A percentile compares a stretch with the other conserved stretches of the same genome.
These are phyloP conservation scores for Orbilia quercus DNA, from an alignment of 2,329 filamentous ascomycete species.

Conservation along the genomic window DNA sequence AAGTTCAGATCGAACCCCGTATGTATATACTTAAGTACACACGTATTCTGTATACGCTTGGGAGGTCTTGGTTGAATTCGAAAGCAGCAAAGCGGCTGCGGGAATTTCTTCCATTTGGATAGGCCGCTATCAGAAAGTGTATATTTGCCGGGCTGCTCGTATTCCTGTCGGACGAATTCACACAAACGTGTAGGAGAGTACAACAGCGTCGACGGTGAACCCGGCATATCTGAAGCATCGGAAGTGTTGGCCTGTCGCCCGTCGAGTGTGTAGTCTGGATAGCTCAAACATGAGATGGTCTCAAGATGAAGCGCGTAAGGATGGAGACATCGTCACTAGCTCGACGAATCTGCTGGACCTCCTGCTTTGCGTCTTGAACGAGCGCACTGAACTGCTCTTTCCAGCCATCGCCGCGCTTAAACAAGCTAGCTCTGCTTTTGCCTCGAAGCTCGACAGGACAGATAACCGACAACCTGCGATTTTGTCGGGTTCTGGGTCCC, in stretches of 20 bases:
- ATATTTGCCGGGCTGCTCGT: constrained; percentile 33
- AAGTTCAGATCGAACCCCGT: too few relatives aligned
- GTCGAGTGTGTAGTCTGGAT: constrained; percentile 11
- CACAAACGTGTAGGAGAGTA: too few relatives aligned
- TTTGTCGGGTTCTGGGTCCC: constrained; percentile 39
- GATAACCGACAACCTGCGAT: constrained; percentile 54
- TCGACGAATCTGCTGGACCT: constrained; percentile 41
- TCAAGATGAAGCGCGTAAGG: constrained; percentile 37
- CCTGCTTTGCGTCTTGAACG: constrained; percentile 44
- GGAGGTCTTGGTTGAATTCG: too few relatives aligned
- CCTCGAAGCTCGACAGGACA: constrained; percentile 40
- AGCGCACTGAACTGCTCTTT: constrained; percentile 53
- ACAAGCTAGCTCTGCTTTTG: constrained; percentile 34
- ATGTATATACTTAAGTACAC: too few relatives aligned
- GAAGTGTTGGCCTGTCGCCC: constrained; percentile 45
- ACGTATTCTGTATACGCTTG: too few relatives aligned
- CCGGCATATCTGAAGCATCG: constrained; percentile 45
- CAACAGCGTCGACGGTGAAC: too few relatives aligned
- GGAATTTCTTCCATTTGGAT: constrained; percentile 36
- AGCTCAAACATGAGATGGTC: neutral
- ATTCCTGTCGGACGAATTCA: constrained; percentile 17
- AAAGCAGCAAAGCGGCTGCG: constrained; percentile 23
- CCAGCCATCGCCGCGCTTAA: constrained; percentile 49
- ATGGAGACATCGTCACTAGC: constrained; percentile 6
- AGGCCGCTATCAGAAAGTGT: neutral